phyloP scores from a whole-genome alignment of 1,139 yeast genomes.

The Zygosaccharomyces sapae region DNA sequence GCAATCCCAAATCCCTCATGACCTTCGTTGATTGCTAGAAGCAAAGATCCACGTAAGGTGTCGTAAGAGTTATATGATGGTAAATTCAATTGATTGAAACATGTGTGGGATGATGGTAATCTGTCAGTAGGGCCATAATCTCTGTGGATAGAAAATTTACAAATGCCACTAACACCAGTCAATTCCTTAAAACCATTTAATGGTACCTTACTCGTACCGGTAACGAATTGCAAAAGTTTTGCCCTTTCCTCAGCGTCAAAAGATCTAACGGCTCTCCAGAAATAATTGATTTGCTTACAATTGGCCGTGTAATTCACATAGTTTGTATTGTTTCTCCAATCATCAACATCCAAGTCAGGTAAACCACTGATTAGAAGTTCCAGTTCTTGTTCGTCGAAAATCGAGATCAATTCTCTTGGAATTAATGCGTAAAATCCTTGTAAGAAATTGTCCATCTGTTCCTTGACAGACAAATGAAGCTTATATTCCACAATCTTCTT shows the following conservation, averaged over 20 bases:
- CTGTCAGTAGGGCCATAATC: constrained; percentile 85
- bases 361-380: constrained; percentile 90
- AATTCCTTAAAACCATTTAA: constrained; percentile 87
- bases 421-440: constrained; percentile 89
- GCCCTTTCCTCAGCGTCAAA: constrained; percentile 95
- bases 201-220: constrained; percentile 97
- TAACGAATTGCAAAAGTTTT: constrained; percentile 86
- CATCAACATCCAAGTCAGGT: constrained; percentile 93
- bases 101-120: constrained; percentile 92
- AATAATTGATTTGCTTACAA: constrained; percentile 90
- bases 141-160: constrained; percentile 85
- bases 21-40: constrained; percentile 90
- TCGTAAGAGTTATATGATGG: constrained; percentile 93
- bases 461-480: constrained; percentile 75
- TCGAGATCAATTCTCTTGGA: constrained; percentile 78
- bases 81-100: constrained; percentile 90
- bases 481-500: constrained; percentile 80
- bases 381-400: constrained; percentile 93
- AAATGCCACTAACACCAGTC: constrained; percentile 81
- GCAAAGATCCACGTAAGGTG: constrained; percentile 70
- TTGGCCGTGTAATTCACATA: constrained; percentile 82
- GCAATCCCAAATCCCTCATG: constrained; percentile 85
- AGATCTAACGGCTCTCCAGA: constrained; percentile 96
- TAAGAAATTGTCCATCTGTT: constrained; percentile 82
- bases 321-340: constrained; percentile 84